Conservation (phyloP, 23 red algal genomes). For the Rhodosorus marinus region DNA sequence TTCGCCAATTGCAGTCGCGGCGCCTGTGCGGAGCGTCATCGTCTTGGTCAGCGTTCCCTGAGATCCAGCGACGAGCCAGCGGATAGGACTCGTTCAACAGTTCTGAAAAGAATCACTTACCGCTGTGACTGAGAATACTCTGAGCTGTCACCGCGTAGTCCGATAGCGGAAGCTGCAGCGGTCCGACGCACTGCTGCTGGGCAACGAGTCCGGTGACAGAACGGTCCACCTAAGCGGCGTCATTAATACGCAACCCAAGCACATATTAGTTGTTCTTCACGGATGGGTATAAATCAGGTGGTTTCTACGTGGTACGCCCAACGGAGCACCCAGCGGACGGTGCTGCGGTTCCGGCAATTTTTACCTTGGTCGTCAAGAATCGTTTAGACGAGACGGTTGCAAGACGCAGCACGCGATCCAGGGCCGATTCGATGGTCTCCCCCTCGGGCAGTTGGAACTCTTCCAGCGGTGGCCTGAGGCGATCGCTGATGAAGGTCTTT, state of each 20-base stretch:
- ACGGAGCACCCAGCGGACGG: too few species aligned
- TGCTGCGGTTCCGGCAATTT: too few species aligned
- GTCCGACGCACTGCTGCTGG: conserved; percentile 88
- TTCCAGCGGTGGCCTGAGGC: conserved; percentile 6
- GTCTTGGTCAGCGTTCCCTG: too few species aligned
- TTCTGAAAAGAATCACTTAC: too few species aligned
- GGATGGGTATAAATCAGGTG: background rate
- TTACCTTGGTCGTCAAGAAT: conserved; percentile 92
- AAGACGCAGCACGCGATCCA: conserved; percentile 49
- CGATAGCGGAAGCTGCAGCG: conserved; percentile 80
- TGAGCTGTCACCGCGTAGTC: conserved; percentile 64
- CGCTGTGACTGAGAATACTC: conserved; percentile 30
- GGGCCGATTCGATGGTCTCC: conserved; percentile 1
- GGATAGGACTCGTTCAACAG: too few species aligned
- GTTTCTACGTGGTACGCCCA: too few species aligned
- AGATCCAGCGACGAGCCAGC: too few species aligned
- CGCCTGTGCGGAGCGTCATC: conserved; percentile 24
- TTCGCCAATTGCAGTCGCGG: conserved; percentile 76
- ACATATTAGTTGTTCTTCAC: background rate
- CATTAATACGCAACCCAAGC: background rate
- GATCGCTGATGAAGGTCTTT: conserved; percentile 38
- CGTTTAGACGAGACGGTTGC: conserved; percentile 78
- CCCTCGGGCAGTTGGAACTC: background rate
- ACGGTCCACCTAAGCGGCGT: too few species aligned
- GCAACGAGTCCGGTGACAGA: conserved; percentile 89